Base-by-base conservation (phyloP, 805 yeast genomes). In the Ogataea haglerorum region DNA sequence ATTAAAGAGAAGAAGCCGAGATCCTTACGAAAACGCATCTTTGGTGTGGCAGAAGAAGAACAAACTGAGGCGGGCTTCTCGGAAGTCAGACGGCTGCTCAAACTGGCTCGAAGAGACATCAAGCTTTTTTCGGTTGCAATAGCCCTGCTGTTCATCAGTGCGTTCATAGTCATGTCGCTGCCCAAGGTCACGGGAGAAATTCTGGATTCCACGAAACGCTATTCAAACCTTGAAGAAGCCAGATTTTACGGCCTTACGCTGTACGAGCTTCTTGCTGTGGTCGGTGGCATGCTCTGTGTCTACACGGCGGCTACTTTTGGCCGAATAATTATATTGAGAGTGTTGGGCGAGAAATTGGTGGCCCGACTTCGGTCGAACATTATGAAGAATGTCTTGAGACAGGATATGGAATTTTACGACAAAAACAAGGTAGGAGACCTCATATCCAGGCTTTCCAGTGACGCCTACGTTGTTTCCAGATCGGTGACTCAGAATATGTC, bases 391-490 rank as follows among this genome's bases (percentile, higher is more conserved):
- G 78, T 91, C 3, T 67, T 90, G 35, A 75, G 81, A 26, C 96
- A 91, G 58, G 98, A 90, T 63, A 84, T 95, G 41, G 85, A 85
- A 51, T 90, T 91, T 57, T 80, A 86, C 54, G 98, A 91, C 56
- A 81, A 82, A 19, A 90, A 93, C 46, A 78, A 90, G 47, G 95
- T 90, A 3, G 98, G 98, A 33, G 98, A 90, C 60, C 69, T 90
- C 55, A 88, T 90, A 28, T 87, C 96, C 7, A 70, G 98, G 46
- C 68, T 90, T 25, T 82, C 95, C 6, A 81, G 87, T 22, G 98
- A 91, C 61, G 88, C 96, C 1, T 88, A 86, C 39, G 86, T 91
- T 33, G 95, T 90, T 13, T 77, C 96, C 4, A 78, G 83, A 53
- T 80, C 96, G 0, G 78, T 91, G 19, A 87, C 96, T 28, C 90